Evolutionary conservation across 768 basidiomycete species (phyloP), one percentile per base, ranked within the genome.

Genomic region (Lactifluus subvellereus): DNA sequence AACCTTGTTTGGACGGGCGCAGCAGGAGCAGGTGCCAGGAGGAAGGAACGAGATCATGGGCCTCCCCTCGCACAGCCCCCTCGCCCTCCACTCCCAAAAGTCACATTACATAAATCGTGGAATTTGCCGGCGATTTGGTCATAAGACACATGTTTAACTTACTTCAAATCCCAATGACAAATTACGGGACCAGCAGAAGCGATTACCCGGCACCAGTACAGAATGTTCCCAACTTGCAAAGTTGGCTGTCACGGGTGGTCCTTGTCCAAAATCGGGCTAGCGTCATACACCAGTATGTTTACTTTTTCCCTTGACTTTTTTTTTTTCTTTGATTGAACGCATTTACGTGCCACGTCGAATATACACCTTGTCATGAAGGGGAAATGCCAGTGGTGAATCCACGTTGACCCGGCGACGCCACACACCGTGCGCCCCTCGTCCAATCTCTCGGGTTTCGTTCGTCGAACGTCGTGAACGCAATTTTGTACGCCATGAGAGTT

Each of bases 1-100:
- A 59, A 43, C 62, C 62, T 49, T 49, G 62, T 63, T 63, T 35
- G 62, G 57, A 54, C 52, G 18, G 52, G 35, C 40, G 56, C 51
- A 37, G 45, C 27, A 35, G 18, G 49, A 53, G 35, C 11, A 27
- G 30, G 43, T 35, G 22, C 30, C 37, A 27, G 16, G 9, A 16
- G n/a, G n/a, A 38, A 45, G 37, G 18, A 43, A 32, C 54, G 30
- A 45, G 22, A 45, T 56, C 55, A 33, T 22, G 45, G 43, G n/a
- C 42, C 6, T 16, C 22, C 47, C 47, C 47, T 48, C 47, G 47
- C 47, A 48, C 47, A 48, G 47, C 47, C 47, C 22, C 47, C 22
- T 10, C 9, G 6, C 8, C 7, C 18, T 45, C n/a, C 45, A 5
- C 18, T 7, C 20, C 47, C 20, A 6, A 48, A 48, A 27, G 11